Base-by-base conservation (phyloP, 2,329 filamentous ascomycete species). In the Cladosporium sp. region DNA sequence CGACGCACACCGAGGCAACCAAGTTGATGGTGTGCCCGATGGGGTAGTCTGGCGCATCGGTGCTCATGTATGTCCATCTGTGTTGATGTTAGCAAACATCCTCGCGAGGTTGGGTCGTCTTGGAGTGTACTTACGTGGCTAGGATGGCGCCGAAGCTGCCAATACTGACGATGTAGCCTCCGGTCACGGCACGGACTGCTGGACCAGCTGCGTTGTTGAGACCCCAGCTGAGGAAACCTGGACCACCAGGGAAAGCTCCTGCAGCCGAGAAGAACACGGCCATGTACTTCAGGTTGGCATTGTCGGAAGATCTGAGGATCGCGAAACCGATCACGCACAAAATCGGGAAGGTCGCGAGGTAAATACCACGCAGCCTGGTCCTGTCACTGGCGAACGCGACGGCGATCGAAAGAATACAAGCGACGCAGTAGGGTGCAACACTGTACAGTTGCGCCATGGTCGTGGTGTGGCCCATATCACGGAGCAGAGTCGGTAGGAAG, bases 401-500 rank as follows among this genome's bases (percentile, higher is more conserved):
- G 18, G 66, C 26, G 21, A 71, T 69, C 1, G 71, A 71, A 28
- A 71, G 59, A 12, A 70, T 66, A 11, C 67, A 71, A 26, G 70
- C 71, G 30, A 67, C 69, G 32, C 69, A 62, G 60, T 60, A 59
- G 4, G 65, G 65, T 28, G 65, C 52, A 28, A 65, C 64, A 60
- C 55, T 60, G 58, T 65, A 65, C 24, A 77, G 71, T 60, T 77
- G 74, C 15, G 74, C 76, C 28, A 82, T 78, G 59, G 88, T 86
- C 18, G 83, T 80, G 66, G 78, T 82, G 75, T 89, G 90, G n/a
- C 86, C 84, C 5, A 92, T 83, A 6, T 88, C 90, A 66, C 83
- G 80, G 38, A 92, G 88, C 24, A 73, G 67, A 0, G 89, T 90
- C 0, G 78, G 79, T 24, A 81, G 71, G 71, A 80, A 80, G 3